These are phyloP conservation scores for Beauveria bassiana DNA, from an alignment of 2,329 filamentous ascomycete species.

Conservation along the genomic window DNA sequence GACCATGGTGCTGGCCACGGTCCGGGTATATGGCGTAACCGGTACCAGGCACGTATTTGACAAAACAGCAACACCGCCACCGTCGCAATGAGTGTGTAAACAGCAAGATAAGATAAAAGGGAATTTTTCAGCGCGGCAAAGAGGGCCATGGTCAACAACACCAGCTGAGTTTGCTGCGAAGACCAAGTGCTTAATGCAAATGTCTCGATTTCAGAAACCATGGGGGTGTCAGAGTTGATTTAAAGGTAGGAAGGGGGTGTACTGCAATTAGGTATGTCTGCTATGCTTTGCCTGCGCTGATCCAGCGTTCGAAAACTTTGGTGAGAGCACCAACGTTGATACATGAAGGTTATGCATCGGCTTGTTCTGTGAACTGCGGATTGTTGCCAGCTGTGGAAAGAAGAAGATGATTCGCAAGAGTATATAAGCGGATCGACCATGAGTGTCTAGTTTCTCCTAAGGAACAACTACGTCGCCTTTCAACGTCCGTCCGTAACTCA, in stretches of 20 bases:
- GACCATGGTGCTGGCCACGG: constrained; percentile 20
- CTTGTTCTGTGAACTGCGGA: not conserved
- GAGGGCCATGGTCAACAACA: not conserved
- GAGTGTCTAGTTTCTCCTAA: not conserved
- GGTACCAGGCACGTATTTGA: constrained; percentile 19
- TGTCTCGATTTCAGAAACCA: not conserved
- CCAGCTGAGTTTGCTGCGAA: not conserved
- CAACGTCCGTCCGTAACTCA: not conserved
- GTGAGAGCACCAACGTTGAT: not conserved
- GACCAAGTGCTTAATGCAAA: too few relatives aligned
- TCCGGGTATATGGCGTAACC: constrained; percentile 22
- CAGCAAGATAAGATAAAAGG: not conserved
- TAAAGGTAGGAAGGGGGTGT: not conserved
- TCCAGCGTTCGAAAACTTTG: not conserved
- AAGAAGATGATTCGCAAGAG: not conserved
- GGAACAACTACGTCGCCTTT: not conserved
- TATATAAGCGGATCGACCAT: not conserved
- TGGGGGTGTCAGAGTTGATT: not conserved
- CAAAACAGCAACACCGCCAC: not conserved
- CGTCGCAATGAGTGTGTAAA: not conserved
- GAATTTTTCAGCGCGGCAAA: not conserved
- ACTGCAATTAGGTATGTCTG: not conserved
- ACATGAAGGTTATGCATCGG: not conserved
- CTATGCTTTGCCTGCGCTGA: not conserved
- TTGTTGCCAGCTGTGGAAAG: not conserved